phyloP scores from a whole-genome alignment of 495 filamentous ascomycete genomes.

The Pseudoneurospora amorphoporcata region DNA sequence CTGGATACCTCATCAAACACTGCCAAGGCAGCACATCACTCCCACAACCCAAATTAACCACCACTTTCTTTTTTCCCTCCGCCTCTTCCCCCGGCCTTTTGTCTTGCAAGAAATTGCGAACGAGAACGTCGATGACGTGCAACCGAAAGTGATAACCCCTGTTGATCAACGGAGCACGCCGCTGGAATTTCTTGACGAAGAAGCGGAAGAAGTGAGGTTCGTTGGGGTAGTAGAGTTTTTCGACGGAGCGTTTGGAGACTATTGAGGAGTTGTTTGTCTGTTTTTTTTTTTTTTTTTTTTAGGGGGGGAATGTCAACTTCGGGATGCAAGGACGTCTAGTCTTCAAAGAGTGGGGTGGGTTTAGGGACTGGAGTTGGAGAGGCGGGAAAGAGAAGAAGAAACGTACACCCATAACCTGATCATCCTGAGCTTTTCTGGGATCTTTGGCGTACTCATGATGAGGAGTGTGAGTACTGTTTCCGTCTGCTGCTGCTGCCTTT shows the following conservation, averaged over 20 bases:
- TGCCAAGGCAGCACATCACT: constrained; percentile 91
- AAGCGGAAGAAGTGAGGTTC: constrained; percentile 74
- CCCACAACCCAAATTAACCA: constrained; percentile 62
- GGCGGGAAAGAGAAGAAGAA: neutral
- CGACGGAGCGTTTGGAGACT: constrained; percentile 80
- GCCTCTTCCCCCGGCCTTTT: constrained; percentile 17
- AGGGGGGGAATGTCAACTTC: no score
- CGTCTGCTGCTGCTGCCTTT: neutral
- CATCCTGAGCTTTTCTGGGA: constrained; percentile 36
- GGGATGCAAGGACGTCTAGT: no score
- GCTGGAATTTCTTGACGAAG: constrained; percentile 75
- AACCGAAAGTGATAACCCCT: constrained; percentile 81
- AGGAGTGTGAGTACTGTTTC: neutral
- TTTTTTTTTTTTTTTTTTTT: neutral
- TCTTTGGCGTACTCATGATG: neutral
- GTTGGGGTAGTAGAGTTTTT: constrained; percentile 64
- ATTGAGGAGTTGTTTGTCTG: constrained; percentile 88
- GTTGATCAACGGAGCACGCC: constrained; percentile 76
- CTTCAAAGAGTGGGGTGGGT: neutral
- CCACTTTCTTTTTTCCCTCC: constrained; percentile 48
- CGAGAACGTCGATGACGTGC: constrained; percentile 63
- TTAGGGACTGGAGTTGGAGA: neutral
- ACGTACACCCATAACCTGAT: constrained; percentile 61
- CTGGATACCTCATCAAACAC: constrained; percentile 53
- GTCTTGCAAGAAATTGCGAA: constrained; percentile 58